Percentiles rank a stretch among this genome's conserved stretches.
Evolutionary conservation across 2,329 filamentous ascomycete species (phyloP).

Genomic region (Aspergillus clavatus): DNA sequence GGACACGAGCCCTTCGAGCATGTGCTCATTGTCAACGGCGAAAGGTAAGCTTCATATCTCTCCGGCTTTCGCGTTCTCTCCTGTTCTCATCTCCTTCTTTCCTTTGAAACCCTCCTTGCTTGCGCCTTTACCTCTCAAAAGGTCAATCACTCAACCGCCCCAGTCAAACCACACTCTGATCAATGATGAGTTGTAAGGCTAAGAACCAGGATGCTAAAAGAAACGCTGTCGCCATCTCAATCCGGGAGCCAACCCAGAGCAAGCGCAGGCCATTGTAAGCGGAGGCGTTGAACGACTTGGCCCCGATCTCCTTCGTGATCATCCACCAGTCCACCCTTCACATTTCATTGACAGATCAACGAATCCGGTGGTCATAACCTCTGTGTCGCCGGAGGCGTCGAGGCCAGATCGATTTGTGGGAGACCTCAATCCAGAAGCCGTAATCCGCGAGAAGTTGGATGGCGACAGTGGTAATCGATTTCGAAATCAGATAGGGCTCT

Average conservation of each 20-base stretch:
- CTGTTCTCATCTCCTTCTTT: not conserved
- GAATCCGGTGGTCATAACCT: slow-evolving; percentile 2
- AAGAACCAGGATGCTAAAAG: slow-evolving; percentile 13
- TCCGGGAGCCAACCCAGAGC: slow-evolving; percentile 1
- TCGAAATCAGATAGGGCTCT: slow-evolving; percentile 30
- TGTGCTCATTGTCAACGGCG: slow-evolving; percentile 30
- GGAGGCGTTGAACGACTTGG: not conserved
- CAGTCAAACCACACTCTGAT: not conserved
- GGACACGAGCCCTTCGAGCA: slow-evolving; percentile 27
- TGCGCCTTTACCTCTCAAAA: not conserved
- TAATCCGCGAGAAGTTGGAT: slow-evolving; percentile 32
- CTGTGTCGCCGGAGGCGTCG: slow-evolving; percentile 8
- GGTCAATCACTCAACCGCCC: not conserved
- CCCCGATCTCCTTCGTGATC: not conserved
- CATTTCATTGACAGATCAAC: not conserved
- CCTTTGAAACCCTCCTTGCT: not conserved
- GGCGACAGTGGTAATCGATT: slow-evolving; percentile 20
- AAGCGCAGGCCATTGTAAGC: not conserved
- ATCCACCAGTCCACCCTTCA: slow-evolving; percentile 1
- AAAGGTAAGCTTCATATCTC: slow-evolving; percentile 21
- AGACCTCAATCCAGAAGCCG: slow-evolving; percentile 39
- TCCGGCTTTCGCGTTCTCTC: not conserved
- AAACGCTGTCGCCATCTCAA: slow-evolving; percentile 32
- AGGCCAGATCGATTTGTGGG: slow-evolving; percentile 35
- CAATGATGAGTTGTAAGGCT: not conserved